Evolutionary conservation across 805 yeast genomes (phyloP).

Genomic region (Candida tallmaniae): DNA sequence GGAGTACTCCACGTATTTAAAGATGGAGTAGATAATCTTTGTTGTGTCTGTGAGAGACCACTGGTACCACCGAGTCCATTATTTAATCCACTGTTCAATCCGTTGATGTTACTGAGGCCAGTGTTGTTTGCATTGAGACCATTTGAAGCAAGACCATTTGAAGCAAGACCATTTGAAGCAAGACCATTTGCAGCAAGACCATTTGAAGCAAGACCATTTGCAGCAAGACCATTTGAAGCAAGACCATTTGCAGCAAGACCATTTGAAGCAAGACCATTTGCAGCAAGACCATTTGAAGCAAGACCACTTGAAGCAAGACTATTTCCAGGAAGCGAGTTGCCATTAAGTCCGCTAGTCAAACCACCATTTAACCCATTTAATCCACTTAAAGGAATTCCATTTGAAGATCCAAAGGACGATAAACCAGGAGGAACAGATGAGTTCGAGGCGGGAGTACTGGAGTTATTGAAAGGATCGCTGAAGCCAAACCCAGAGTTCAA

Average conservation of each 20-base stretch:
- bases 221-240: no score
- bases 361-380: background rate
- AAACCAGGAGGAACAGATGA: constrained; percentile 1
- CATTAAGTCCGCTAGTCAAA: background rate
- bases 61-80: background rate
- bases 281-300: no score
- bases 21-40: constrained; percentile 1
- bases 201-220: no score
- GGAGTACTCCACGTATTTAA: constrained; percentile 4
- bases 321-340: no score
- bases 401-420: constrained; percentile 3
- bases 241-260: no score
- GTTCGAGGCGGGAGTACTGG: background rate
- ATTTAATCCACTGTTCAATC: background rate
- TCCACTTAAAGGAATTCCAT: background rate
- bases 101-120: no score
- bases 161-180: no score
- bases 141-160: no score
- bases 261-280: no score
- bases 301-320: background rate
- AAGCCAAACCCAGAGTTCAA: constrained; percentile 1
- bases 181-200: no score
- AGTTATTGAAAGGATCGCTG: constrained; percentile 7
- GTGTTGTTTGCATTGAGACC: background rate
- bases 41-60: constrained; percentile 2